Base-by-base conservation (phyloP, 2,329 filamentous ascomycete species). In the Aspergillus pseudotamarii region DNA sequence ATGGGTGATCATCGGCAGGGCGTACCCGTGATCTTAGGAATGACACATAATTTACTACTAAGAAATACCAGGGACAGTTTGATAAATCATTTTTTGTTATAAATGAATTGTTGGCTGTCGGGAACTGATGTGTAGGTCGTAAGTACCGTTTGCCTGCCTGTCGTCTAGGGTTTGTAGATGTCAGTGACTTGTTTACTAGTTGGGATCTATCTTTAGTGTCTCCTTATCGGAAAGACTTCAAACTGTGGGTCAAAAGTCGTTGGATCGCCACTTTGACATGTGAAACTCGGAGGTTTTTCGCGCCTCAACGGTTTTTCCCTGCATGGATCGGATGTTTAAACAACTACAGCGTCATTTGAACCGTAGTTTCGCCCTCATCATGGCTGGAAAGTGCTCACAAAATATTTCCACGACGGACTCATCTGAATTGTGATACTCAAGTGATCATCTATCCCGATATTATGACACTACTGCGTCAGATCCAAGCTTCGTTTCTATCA, bases 211-310 rank as follows among this genome's bases (percentile, higher is more conserved):
- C 34, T 36, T 53, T 53, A 30, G 50, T 34, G 26, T 32, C 23
- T 54, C 4, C 50, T 21, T 36, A 54, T 54, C 30, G n/a, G 28
- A 34, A 32, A 6, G 21, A 46, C n/a, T 34, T 34, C 9, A n/a
- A n/a, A 38, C 12, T 21, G 51, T 54, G 51, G 51, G 51, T 54
- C 50, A 21, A 28, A 26, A 14, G 12, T 26, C 45, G 12, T 34
- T 53, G 28, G 30, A n/a, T 36, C 34, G 26, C n/a, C 51, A 38
- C 32, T 23, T 55, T 55, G 51, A 55, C 51, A 55, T 55, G 51
- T 55, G 51, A 55, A 55, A 55, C 51, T 55, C 51, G 51, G 51
- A 36, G 30, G 30, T 21, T 38, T 38, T 55, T 54, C 28, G 19
- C 32, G 28, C 21, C 30, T 36, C 51, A 55, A 38, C 51, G 32